phyloP scores from a whole-genome alignment of 352 stramenopile genomes.

The Elongisporangium prolatum region DNA sequence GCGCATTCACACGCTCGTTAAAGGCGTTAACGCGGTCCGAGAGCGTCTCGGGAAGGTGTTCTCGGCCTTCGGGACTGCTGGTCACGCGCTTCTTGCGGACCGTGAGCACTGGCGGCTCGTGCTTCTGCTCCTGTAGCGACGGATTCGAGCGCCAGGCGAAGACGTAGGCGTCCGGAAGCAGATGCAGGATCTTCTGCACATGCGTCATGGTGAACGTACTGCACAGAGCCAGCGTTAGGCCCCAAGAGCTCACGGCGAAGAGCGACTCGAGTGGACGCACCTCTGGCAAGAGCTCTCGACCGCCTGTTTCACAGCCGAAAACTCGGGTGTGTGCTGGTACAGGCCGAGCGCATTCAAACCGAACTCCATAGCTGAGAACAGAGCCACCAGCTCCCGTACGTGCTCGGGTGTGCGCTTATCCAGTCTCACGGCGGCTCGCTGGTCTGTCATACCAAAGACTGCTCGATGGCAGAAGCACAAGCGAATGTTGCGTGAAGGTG shows the following conservation, averaged over 20 bases:
- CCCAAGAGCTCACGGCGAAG: neutral
- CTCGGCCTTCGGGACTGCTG: conserved; percentile 3
- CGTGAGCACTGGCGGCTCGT: conserved; percentile 39
- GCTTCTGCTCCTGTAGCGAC: conserved; percentile 12
- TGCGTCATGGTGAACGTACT: conserved; percentile 45
- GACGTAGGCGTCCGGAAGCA: conserved; percentile 45
- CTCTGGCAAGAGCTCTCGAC: conserved; percentile 68
- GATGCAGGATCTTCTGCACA: conserved; percentile 50
- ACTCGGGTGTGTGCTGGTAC: conserved; percentile 67
- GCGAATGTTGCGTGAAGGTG: neutral
- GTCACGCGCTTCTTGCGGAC: conserved; percentile 43
- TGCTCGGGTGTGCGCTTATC: conserved; percentile 34
- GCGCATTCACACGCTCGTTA: conserved; percentile 23
- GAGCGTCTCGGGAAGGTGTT: conserved; percentile 26
- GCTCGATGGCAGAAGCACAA: neutral
- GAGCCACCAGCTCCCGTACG: conserved; percentile 37
- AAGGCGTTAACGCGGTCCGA: conserved; percentile 47
- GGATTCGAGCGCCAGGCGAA: conserved; percentile 43
- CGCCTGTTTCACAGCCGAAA: conserved; percentile 51
- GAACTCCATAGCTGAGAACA: conserved; percentile 74
- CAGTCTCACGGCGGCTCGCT: conserved; percentile 12
- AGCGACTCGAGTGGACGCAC: conserved; percentile 10
- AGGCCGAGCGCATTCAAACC: conserved; percentile 57
- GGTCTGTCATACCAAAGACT: too few relatives aligned
- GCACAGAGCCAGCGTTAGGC: neutral